A percentile compares a stretch with the other conserved stretches of the same genome.
Conservation (phyloP, 169 alveolate genomes). For the Plasmodium adleri region DNA sequence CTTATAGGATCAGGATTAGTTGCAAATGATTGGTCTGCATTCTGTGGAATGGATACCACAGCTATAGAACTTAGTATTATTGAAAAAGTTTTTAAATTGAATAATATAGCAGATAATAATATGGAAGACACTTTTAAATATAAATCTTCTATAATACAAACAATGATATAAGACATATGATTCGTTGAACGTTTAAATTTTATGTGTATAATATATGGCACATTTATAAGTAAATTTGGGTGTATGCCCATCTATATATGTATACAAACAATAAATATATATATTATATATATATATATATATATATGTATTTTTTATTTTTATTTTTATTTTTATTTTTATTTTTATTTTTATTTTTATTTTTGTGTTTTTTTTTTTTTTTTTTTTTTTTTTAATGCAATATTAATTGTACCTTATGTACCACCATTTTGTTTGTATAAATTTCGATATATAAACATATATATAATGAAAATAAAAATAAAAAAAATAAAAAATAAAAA, state of each 20-base stretch:
- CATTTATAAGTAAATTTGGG: too few relatives aligned
- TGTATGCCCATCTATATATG: too few relatives aligned
- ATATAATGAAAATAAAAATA: too few relatives aligned
- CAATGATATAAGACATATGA: conserved; percentile 33
- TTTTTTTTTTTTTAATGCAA: too few relatives aligned
- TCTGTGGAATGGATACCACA: conserved; percentile 99
- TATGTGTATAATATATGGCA: too few relatives aligned
- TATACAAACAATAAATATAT: too few relatives aligned
- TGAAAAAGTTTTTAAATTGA: conserved; percentile 95
- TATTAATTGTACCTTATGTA: too few relatives aligned
- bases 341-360: background rate
- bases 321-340: background rate
- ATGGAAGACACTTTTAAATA: conserved; percentile 34
- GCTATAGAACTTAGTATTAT: conserved; percentile 97
- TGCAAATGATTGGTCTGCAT: conserved; percentile 99
- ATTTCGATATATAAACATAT: too few relatives aligned
- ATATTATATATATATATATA: background rate
- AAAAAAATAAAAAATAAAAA: too few relatives aligned
- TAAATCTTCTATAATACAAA: conserved; percentile 61
- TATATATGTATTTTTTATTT: background rate
- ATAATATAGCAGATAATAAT: conserved; percentile 77
- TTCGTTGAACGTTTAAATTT: too few relatives aligned
- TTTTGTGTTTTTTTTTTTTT: background rate
- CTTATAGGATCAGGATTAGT: conserved; percentile 94
- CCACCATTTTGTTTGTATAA: too few relatives aligned